Base-by-base conservation (phyloP, 495 filamentous ascomycete genomes). In the Aspergillus funiculosus region DNA sequence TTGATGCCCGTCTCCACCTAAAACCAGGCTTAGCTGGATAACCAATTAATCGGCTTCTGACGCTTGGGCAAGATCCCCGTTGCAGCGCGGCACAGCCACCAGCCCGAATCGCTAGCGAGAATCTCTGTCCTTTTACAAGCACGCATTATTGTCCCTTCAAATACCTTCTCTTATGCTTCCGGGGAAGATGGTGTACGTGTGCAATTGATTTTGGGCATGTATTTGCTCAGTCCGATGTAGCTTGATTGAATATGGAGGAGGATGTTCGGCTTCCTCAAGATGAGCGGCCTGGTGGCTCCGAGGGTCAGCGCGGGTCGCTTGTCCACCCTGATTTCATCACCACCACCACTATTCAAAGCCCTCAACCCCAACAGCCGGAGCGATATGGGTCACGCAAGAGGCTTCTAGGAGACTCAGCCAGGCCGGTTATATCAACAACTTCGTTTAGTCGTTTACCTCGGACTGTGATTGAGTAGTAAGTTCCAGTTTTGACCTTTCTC, bases 401-500 rank as follows among this genome's bases (percentile, higher is more conserved):
- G 18, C 18, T 22, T 22, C 28, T 19, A 37, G 25, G 11, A 29
- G 25, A 35, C 17, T 25, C 45, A 29, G 35, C n/a, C 29, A 38
- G 50, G 32, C 46, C 46, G 45, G 29, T 24, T 30, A 25, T 11
- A n/a, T 27, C 39, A 25, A 39, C 47, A 19, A 48, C 8, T 10
- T 41, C 54, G 19, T 66, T 66, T 41, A 29, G 36, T 39, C 59
- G 55, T 32, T 45, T 66, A 37, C 61, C 63, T 29, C 40, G 50
- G 38, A 52, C 50, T 19, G 53, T 64, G 22, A 60, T 64, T 32
- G 54, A 60, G 39, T 51, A 48, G 59, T 62, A 53, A 56, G 59
- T 59, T 30, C 26, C 3, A 27, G 13, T 5, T 30, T 31, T 37
- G 21, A 17, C 21, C 25, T 42, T 41, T 18, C 22, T 19, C 31